Conservation (phyloP, 805 yeast genomes). For the Starmera dryadoides region DNA sequence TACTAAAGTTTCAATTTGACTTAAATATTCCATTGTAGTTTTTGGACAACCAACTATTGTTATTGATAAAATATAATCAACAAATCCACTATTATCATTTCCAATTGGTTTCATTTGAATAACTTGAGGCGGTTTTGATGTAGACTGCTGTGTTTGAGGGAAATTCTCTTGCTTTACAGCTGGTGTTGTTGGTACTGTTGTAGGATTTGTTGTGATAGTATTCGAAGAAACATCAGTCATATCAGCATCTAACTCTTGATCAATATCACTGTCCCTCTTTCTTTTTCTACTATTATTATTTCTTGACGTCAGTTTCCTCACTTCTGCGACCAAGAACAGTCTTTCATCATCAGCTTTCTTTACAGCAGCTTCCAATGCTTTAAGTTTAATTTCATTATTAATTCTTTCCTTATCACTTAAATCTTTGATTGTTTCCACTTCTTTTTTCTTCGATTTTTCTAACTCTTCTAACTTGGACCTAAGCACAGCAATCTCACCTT, state of each 20-base stretch:
- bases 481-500: slow-evolving; percentile 78
- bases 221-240: slow-evolving; percentile 3
- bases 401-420: slow-evolving; percentile 16
- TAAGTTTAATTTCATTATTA: slow-evolving; percentile 28
- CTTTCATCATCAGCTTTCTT: slow-evolving; percentile 46
- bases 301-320: slow-evolving; percentile 23
- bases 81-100: slow-evolving; percentile 30
- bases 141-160: background rate
- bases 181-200: slow-evolving; percentile 4
- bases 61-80: slow-evolving; percentile 27
- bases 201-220: slow-evolving; percentile 2
- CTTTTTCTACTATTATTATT: slow-evolving; percentile 1
- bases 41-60: slow-evolving; percentile 27
- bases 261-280: slow-evolving; percentile 2
- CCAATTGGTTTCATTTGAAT: background rate
- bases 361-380: slow-evolving; percentile 32
- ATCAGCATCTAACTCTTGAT: background rate
- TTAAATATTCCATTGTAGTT: slow-evolving; percentile 26
- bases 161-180: background rate
- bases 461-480: slow-evolving; percentile 52
- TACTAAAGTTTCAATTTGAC: slow-evolving; percentile 24
- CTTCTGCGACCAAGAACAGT: slow-evolving; percentile 44
- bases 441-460: slow-evolving; percentile 32
- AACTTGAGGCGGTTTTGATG: background rate
- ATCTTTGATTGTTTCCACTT: slow-evolving; percentile 22